Evolutionary conservation across 2,329 filamentous ascomycete species (phyloP), one percentile per base, ranked within the genome.

Genomic region (Fonsecaea pedrosoi): DNA sequence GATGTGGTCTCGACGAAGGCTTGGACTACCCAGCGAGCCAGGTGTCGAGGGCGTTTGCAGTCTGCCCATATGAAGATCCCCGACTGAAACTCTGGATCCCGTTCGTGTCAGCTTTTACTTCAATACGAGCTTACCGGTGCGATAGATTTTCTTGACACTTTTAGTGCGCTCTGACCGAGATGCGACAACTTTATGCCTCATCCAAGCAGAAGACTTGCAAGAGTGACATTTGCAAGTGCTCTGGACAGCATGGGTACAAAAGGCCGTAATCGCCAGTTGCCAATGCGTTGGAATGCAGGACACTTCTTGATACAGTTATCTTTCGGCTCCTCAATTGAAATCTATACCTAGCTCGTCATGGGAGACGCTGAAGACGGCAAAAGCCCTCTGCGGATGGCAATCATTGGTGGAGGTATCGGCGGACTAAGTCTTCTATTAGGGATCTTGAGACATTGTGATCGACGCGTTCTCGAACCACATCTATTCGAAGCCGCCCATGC

Each of bases 321-420:
- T 37, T 34, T 12, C 30, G 34, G 25, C 30, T 37, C 12, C 13
- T 60, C 18, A 21, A 15, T 37, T 10, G 10, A 18, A 9, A 34
- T 13, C 25, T 25, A 15, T 25, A 5, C 12, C 18, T 18, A 10
- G 7, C 8, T n/a, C 34, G 34, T 30, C 32, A 62, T 62, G 60
- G 60, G 54, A 45, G 40, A 50, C 37, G 50, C 54, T n/a, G 21
- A n/a, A 38, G 60, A 18, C 10, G 8, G 13, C 32, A 55, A 25
- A 56, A 13, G 18, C 10, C 60, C 60, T 21, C 7, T 62, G 60
- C 48, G 37, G 25, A 56, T 62, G 10, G 60, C 60, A 7, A 55
- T 62, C n/a, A 40, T 62, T 21, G 60, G 60, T 4, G 60, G 60
- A 56, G 60, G 60, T 18, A 62, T 62, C 18, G 60, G 50, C 25